phyloP scores from a whole-genome alignment of 2,329 filamentous ascomycete genomes.

The Escovopsis sp. region DNA sequence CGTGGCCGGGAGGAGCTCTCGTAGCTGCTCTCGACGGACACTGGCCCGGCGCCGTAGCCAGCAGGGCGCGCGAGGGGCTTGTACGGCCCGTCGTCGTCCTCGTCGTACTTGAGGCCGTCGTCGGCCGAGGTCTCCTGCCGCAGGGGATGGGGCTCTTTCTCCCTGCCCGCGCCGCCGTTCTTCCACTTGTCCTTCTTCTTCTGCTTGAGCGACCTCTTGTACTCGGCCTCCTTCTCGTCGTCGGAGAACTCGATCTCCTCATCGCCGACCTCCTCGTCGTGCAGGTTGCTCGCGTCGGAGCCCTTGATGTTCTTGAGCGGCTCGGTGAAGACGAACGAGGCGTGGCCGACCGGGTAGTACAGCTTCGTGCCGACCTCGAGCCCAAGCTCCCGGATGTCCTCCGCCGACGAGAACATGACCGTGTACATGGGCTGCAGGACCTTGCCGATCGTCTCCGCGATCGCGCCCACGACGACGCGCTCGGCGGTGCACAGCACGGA shows the following conservation, averaged over 20 bases:
- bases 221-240: conserved; percentile 81
- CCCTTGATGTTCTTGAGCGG: conserved; percentile 67
- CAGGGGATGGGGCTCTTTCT: conserved; percentile 25
- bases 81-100: conserved; percentile 52
- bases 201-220: conserved; percentile 55
- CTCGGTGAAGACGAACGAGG: conserved; percentile 75
- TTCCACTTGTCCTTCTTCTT: conserved; percentile 41
- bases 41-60: conserved; percentile 40
- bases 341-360: conserved; percentile 67
- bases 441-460: conserved; percentile 76
- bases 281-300: conserved; percentile 85
- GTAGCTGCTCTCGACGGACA: conserved; percentile 20
- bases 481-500: conserved; percentile 71
- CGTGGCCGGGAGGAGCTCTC: conserved; percentile 14
- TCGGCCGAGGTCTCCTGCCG: conserved; percentile 24
- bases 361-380: conserved; percentile 56
- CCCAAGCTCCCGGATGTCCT: conserved; percentile 52
- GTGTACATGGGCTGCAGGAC: conserved; percentile 80
- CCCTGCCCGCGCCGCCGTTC: conserved; percentile 25
- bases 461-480: conserved; percentile 60
- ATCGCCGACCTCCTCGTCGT: conserved; percentile 77
- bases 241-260: conserved; percentile 94
- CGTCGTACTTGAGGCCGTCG: conserved; percentile 50
- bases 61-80: conserved; percentile 54
- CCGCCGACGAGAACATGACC: conserved; percentile 54